phyloP scores from a whole-genome alignment of 1,284 basidiomycete genomes.

The Ceratobasidium papillatum region DNA sequence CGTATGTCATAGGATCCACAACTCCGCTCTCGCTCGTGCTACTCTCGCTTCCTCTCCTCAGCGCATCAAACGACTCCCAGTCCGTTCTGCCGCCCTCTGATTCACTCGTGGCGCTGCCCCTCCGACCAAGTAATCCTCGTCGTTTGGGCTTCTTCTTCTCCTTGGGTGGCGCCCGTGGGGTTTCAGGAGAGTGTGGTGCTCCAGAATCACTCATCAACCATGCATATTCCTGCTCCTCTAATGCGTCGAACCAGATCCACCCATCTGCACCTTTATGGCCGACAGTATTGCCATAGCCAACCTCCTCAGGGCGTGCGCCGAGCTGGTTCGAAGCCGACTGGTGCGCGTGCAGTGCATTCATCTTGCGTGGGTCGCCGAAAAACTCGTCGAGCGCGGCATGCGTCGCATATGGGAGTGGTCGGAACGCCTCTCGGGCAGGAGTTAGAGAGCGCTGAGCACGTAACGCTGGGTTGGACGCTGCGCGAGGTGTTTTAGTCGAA shows the following conservation, averaged over 20 bases:
- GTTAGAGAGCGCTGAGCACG: constrained; percentile 33
- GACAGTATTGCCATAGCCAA: constrained; percentile 26
- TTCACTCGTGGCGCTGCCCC: constrained; percentile 20
- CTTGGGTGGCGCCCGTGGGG: constrained; percentile 24
- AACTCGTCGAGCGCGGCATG: constrained; percentile 37
- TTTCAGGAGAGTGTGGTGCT: background rate
- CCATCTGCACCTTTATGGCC: constrained; percentile 33
- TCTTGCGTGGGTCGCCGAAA: constrained; percentile 39
- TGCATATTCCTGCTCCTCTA: constrained; percentile 38
- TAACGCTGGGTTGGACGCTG: constrained; percentile 13
- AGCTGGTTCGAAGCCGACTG: constrained; percentile 29
- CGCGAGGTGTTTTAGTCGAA: constrained; percentile 1
- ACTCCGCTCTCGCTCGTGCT: constrained; percentile 29
- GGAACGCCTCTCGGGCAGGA: constrained; percentile 31
- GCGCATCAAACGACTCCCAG: constrained; percentile 38
- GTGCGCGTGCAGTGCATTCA: constrained; percentile 37
- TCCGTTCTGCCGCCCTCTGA: constrained; percentile 26
- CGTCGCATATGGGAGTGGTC: constrained; percentile 36
- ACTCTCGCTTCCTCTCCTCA: constrained; percentile 37
- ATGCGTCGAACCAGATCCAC: constrained; percentile 38
- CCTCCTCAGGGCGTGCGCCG: constrained; percentile 32
- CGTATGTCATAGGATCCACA: constrained; percentile 35
- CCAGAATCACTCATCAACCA: constrained; percentile 30
- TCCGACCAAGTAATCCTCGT: constrained; percentile 27
- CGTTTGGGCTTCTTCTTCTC: constrained; percentile 35